A percentile compares a stretch with the other conserved stretches of the same genome.
phyloP scores from a whole-genome alignment of 352 stramenopile species.

The Phytophthora podocarpi region DNA sequence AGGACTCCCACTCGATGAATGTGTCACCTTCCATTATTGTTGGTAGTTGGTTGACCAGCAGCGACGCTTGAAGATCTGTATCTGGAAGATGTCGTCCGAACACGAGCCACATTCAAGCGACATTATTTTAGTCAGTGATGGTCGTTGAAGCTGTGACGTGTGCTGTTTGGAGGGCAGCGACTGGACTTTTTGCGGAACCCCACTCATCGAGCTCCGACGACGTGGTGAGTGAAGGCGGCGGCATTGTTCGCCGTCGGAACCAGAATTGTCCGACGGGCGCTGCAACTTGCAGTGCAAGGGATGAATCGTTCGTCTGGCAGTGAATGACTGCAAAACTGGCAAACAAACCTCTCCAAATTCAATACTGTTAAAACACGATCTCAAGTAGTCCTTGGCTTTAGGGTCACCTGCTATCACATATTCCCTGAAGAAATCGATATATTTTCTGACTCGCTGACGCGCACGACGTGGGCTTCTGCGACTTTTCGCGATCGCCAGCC shows the following conservation, averaged over 20 bases:
- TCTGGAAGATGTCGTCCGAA: constrained; percentile 6
- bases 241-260: constrained; percentile 11
- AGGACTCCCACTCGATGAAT: constrained; percentile 10
- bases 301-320: background rate
- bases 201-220: constrained; percentile 20
- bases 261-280: background rate
- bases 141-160: constrained; percentile 28
- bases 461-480: constrained; percentile 36
- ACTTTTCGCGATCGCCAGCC: constrained; percentile 46
- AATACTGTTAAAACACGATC: background rate
- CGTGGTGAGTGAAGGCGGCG: constrained; percentile 15
- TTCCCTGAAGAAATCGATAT: background rate
- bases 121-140: constrained; percentile 11
- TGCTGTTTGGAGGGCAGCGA: constrained; percentile 7
- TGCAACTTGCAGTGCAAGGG: background rate
- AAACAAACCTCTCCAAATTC: background rate
- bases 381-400: background rate
- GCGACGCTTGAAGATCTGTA: constrained; percentile 20
- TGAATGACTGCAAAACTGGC: background rate
- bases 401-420: background rate
- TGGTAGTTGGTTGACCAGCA: background rate
- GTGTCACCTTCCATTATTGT: constrained; percentile 15
- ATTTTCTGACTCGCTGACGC: constrained; percentile 13
- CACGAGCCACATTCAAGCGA: background rate
- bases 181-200: constrained; percentile 12